Evolutionary conservation across 2,329 filamentous ascomycete genomes (phyloP).

Genomic region (Penicillium decumbens): DNA sequence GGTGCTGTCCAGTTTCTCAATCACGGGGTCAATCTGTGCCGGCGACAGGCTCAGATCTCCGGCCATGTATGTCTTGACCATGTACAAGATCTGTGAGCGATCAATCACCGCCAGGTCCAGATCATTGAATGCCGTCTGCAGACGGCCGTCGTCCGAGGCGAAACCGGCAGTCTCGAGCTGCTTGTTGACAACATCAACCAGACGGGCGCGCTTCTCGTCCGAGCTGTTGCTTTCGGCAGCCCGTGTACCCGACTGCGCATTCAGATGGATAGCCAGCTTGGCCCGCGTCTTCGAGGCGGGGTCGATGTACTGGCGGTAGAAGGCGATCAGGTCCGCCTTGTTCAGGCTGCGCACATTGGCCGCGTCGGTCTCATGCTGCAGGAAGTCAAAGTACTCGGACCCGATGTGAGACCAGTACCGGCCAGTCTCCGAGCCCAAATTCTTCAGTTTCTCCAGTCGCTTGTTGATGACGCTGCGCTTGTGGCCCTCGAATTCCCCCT

Average conservation of each 20-base stretch:
- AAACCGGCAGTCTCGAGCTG: slow-evolving; percentile 49
- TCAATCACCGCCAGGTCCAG: slow-evolving; percentile 46
- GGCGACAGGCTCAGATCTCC: slow-evolving; percentile 48
- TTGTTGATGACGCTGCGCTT: slow-evolving; percentile 86
- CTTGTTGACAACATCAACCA: slow-evolving; percentile 43
- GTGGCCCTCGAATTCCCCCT: slow-evolving; percentile 81
- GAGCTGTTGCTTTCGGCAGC: slow-evolving; percentile 28
- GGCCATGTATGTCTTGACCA: slow-evolving; percentile 50
- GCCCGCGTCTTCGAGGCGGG: slow-evolving; percentile 68
- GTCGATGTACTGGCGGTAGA: slow-evolving; percentile 70
- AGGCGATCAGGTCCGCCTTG: slow-evolving; percentile 73
- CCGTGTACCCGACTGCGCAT: slow-evolving; percentile 62
- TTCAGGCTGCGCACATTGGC: slow-evolving; percentile 67
- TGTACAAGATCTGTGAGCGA: slow-evolving; percentile 48
- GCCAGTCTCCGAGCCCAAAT: slow-evolving; percentile 75
- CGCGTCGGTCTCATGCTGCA: slow-evolving; percentile 74
- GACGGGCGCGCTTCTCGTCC: slow-evolving; percentile 43
- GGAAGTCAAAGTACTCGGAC: slow-evolving; percentile 84
- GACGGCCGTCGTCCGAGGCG: slow-evolving; percentile 37
- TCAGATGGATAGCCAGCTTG: slow-evolving; percentile 80
- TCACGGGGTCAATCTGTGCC: slow-evolving; percentile 47
- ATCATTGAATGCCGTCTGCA: slow-evolving; percentile 44
- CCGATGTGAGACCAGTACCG: slow-evolving; percentile 82
- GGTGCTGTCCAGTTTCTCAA: slow-evolving; percentile 49
- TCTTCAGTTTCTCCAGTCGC: slow-evolving; percentile 86